Conservation (phyloP, 2,329 filamentous ascomycete species). For the Orbilia ellipsospora region DNA sequence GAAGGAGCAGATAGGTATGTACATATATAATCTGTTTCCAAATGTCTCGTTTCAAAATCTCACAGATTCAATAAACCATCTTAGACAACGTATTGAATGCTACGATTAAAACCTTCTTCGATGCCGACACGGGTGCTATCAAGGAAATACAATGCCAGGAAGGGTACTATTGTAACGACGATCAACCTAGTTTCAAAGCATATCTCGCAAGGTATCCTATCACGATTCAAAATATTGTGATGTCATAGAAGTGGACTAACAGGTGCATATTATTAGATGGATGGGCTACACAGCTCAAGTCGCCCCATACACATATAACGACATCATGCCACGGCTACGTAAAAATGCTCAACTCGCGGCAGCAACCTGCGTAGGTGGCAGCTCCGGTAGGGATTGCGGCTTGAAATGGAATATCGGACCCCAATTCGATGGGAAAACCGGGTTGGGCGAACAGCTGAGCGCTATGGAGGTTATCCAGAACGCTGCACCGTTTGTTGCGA, state of each 20-base stretch:
- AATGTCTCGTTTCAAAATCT: too few relatives aligned
- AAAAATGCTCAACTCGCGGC: conserved; percentile 71
- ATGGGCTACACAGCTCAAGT: conserved; percentile 71
- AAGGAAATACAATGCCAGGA: conserved; percentile 77
- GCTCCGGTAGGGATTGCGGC: conserved; percentile 70
- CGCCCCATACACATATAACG: conserved; percentile 69
- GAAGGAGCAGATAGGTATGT: conserved; percentile 39
- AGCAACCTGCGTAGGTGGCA: conserved; percentile 71
- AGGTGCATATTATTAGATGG: conserved; percentile 66
- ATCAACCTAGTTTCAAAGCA: conserved; percentile 79
- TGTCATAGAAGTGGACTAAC: too few relatives aligned
- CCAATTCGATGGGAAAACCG: conserved; percentile 69
- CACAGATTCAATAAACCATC: background rate
- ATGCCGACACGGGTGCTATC: conserved; percentile 66
- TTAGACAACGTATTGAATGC: conserved; percentile 28
- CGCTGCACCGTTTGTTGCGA: conserved; percentile 65
- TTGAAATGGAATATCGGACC: conserved; percentile 72
- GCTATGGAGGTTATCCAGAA: conserved; percentile 73
- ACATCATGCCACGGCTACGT: conserved; percentile 70
- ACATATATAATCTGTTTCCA: background rate
- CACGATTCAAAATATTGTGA: background rate
- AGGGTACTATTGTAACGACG: conserved; percentile 71
- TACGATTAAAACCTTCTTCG: conserved; percentile 43
- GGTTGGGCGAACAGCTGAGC: conserved; percentile 77
- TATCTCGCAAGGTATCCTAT: conserved; percentile 64